Evolutionary conservation across 2,329 filamentous ascomycete species (phyloP).

Genomic region (Clonostachys sp.): DNA sequence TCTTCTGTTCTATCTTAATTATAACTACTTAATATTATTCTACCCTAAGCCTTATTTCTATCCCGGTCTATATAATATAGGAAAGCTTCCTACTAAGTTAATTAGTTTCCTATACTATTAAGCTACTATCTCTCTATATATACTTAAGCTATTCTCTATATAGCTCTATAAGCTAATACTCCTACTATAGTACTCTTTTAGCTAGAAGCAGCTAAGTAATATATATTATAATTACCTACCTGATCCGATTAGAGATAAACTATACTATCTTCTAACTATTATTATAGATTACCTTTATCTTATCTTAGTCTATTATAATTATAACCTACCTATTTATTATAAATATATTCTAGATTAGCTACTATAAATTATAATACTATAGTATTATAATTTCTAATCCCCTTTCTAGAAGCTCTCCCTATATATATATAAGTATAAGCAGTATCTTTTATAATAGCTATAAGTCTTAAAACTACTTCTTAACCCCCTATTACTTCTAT

Average conservation of each 20-base stretch:
- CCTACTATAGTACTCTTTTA: background rate
- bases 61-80: background rate
- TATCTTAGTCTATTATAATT: constrained; percentile 2
- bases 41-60: background rate
- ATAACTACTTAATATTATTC: background rate
- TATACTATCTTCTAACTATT: background rate
- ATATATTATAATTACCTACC: background rate
- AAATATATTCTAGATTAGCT: constrained; percentile 1
- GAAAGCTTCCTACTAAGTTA: background rate
- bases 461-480: constrained; percentile 1
- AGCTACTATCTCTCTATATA: background rate
- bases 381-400: background rate
- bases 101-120: background rate
- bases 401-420: background rate
- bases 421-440: background rate
- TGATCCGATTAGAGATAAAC: background rate
- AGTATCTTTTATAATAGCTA: constrained; percentile 1
- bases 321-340: constrained; percentile 2
- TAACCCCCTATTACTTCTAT: constrained; percentile 1
- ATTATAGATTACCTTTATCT: constrained; percentile 1
- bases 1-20: background rate
- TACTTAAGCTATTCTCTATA: background rate
- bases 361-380: background rate
- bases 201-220: background rate
- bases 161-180: background rate